Evolutionary conservation across 2,329 filamentous ascomycete species (phyloP).

Genomic region (Hymenoscyphus occultus): DNA sequence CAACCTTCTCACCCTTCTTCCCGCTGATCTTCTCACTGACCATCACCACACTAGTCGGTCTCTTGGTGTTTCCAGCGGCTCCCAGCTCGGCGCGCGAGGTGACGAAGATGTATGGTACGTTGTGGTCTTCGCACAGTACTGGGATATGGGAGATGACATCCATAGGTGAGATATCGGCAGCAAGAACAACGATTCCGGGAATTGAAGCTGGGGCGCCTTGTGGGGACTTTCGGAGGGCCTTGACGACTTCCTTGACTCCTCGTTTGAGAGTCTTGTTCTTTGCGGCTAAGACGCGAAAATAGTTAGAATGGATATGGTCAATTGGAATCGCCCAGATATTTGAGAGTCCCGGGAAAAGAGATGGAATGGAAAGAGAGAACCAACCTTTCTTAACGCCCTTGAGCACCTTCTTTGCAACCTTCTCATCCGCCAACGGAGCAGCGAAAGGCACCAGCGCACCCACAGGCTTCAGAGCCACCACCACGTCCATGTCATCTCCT

Average conservation of each 20-base stretch:
- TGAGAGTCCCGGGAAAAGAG: not conserved
- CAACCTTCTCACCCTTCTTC: conserved; percentile 39
- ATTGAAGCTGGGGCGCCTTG: conserved; percentile 54
- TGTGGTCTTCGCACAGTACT: conserved; percentile 96
- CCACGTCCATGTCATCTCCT: not conserved
- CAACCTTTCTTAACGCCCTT: conserved; percentile 61
- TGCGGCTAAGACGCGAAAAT: conserved; percentile 59
- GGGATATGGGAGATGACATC: conserved; percentile 98
- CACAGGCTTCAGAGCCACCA: conserved; percentile 39
- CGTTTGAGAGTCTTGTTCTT: conserved; percentile 95
- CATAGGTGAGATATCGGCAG: conserved; percentile 96
- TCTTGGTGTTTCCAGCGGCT: conserved; percentile 89
- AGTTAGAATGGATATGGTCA: not conserved
- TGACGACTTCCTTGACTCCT: conserved; percentile 98
- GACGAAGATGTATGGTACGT: conserved; percentile 95
- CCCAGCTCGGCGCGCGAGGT: conserved; percentile 89
- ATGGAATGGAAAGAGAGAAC: conserved; percentile 12
- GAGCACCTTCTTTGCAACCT: conserved; percentile 65
- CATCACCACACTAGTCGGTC: conserved; percentile 96
- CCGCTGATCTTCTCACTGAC: conserved; percentile 56
- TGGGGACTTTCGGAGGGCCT: conserved; percentile 90
- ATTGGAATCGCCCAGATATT: not conserved
- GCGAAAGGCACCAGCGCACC: conserved; percentile 79
- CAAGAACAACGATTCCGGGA: conserved; percentile 82
- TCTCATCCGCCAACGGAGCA: conserved; percentile 75